Evolutionary conservation across 345 rosid genomes (phyloP).

Genomic region (Linum usitatissimum): DNA sequence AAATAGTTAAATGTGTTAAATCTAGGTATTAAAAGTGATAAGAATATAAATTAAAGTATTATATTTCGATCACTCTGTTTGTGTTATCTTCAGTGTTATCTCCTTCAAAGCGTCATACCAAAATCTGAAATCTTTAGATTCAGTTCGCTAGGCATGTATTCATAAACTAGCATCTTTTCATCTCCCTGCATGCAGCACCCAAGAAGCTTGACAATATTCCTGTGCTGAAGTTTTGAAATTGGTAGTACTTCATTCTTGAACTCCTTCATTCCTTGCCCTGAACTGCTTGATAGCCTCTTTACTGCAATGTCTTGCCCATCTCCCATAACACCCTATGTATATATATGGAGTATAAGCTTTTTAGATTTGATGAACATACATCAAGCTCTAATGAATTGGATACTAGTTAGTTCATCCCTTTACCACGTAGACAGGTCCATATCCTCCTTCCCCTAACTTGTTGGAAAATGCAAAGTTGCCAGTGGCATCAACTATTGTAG

Average conservation of each 20-base stretch:
- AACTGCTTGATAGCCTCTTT: not conserved
- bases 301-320: not conserved
- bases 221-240: not conserved
- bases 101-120: too few relatives aligned
- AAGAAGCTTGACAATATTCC: not conserved
- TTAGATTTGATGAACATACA: not conserved
- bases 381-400: not conserved
- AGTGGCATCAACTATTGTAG: not conserved
- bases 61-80: too few relatives aligned
- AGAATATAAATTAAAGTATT: too few relatives aligned
- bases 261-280: not conserved
- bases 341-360: not conserved
- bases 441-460: constrained; percentile 1
- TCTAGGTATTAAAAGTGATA: too few relatives aligned
- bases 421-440: constrained; percentile 2
- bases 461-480: not conserved
- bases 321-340: not conserved
- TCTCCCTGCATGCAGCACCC: constrained; percentile 1
- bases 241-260: constrained; percentile 1
- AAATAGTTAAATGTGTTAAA: too few relatives aligned
- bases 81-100: too few relatives aligned
- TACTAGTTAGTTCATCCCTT: not conserved
- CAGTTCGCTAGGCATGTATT: not conserved
- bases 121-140: too few relatives aligned
- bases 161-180: constrained; percentile 1